These are phyloP conservation scores for Sclerotinia subarctica DNA, from an alignment of 2,329 filamentous ascomycete genomes.

Conservation along the genomic window DNA sequence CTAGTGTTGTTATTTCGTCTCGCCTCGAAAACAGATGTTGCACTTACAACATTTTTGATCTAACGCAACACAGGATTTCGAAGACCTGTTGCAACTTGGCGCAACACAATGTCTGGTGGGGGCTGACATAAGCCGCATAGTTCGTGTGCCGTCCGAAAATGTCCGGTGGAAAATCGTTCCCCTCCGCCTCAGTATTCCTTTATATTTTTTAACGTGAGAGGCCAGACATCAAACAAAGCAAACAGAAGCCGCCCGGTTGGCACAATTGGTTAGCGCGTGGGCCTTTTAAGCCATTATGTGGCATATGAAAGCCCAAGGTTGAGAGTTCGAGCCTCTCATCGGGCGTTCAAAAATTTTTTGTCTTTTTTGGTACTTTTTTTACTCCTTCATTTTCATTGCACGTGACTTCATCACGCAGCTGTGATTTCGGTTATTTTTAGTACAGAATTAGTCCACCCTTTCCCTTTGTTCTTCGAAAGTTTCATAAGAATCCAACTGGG, in stretches of 20 bases:
- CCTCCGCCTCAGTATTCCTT: no score
- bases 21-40: background rate
- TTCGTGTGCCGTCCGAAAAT: background rate
- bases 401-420: background rate
- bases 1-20: background rate
- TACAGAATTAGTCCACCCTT: background rate
- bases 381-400: background rate
- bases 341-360: background rate
- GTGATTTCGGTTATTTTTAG: background rate
- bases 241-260: slow-evolving; percentile 8
- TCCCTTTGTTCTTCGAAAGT: background rate
- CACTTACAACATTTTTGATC: background rate
- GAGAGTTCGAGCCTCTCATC: slow-evolving; percentile 25
- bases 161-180: background rate
- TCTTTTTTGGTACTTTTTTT: background rate
- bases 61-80: background rate
- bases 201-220: no score
- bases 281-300: slow-evolving; percentile 20
- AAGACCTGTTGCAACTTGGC: no score
- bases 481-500: background rate
- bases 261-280: slow-evolving; percentile 29
- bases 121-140: background rate
- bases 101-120: background rate
- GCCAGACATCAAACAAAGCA: background rate
- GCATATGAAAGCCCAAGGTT: slow-evolving; percentile 24